Percentiles rank a stretch among this genome's conserved stretches.
Conservation (phyloP, 371 early-diverging fungal genomes). For the Mortierella sp. region DNA sequence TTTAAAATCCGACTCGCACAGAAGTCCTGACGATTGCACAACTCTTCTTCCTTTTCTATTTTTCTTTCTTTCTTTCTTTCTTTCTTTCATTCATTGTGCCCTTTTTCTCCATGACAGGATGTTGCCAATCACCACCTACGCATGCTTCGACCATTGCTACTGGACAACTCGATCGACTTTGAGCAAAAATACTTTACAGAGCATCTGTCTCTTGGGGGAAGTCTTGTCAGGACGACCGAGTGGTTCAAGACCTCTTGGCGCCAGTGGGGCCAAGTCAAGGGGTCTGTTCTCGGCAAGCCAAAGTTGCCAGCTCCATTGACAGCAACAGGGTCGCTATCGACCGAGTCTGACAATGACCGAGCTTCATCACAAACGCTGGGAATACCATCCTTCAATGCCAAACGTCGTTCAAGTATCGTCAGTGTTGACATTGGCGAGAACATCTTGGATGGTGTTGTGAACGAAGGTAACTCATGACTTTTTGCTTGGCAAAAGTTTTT, state of each 20-base stretch:
- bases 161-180: conserved; percentile 56
- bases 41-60: background rate
- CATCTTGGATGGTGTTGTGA: conserved; percentile 49
- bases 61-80: conserved; percentile 20
- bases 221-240: conserved; percentile 40
- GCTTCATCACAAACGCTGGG: background rate
- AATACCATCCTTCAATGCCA: conserved; percentile 8
- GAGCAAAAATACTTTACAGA: conserved; percentile 74
- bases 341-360: conserved; percentile 4
- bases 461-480: conserved; percentile 30
- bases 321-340: background rate
- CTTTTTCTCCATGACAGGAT: conserved; percentile 65
- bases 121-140: conserved; percentile 75
- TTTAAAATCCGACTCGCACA: too few relatives aligned
- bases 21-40: too few relatives aligned
- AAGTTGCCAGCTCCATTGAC: background rate
- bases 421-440: conserved; percentile 48
- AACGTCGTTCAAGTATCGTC: conserved; percentile 30
- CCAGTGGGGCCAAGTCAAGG: conserved; percentile 46
- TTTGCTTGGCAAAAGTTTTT: background rate
- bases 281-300: conserved; percentile 22
- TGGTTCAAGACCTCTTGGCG: conserved; percentile 57
- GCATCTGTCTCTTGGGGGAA: conserved; percentile 54
- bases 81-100: background rate
- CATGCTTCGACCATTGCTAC: conserved; percentile 68